Evolutionary conservation across 139 green algal species (phyloP), one percentile per base, ranked within the genome.

Genomic region (Chlamydomonas sphaeroides): DNA sequence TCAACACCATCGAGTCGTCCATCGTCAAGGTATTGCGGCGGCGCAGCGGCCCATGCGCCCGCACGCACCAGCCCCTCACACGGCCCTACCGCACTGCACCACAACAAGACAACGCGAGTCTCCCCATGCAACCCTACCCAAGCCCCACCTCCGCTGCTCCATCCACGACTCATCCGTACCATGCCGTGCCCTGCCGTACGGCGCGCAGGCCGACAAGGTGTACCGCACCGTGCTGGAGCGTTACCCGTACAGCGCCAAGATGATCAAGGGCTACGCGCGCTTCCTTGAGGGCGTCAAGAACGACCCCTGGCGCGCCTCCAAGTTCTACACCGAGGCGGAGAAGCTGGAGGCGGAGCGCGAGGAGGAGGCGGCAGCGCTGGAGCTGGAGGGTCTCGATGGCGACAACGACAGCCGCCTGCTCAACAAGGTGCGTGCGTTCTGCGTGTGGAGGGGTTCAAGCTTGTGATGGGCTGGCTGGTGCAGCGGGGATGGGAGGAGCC

Each of bases 161-260:
- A n/a, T n/a, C n/a, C n/a, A n/a, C n/a, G n/a, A n/a, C n/a, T n/a
- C n/a, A n/a, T n/a, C n/a, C n/a, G n/a, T n/a, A n/a, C n/a, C n/a
- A n/a, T n/a, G n/a, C n/a, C n/a, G n/a, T n/a, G n/a, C n/a, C n/a
- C n/a, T n/a, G n/a, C n/a, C n/a, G n/a, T n/a, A n/a, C n/a, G n/a
- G n/a, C 68, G 28, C 26, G 1, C 67, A 76, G 15, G 86, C 86
- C 8, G 86, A 91, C 39, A 71, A 78, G 65, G 75, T 84, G 3
- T 92, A 89, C 84, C 56, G 85, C 76, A 79, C 61, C 17, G 49
- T 91, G 15, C 72, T 91, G 49, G 85, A 89, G 75, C 76, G 86
- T 39, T 90, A 91, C 78, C 87, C 89, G 2, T 51, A 70, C 76
- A 38, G 15, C 18, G 63, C 76, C 63, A 83, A 83, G 65, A 73